phyloP scores from a whole-genome alignment of 2,329 filamentous ascomycete genomes.

The Domatiomyces globalis region DNA sequence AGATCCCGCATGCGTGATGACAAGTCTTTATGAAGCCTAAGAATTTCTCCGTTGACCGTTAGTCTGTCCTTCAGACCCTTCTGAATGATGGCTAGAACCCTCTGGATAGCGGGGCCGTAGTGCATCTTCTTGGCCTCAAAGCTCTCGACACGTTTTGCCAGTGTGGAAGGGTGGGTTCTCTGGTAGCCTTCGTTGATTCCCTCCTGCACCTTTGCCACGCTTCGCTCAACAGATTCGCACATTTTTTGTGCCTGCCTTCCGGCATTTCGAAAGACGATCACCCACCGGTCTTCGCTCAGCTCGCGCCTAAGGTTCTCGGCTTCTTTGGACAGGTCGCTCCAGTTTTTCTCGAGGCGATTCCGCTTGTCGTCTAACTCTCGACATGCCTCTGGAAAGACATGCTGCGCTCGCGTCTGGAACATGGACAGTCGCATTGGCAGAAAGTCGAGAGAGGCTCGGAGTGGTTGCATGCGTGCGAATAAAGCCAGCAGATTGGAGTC shows the following conservation, averaged over 20 bases:
- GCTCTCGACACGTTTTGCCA: slow-evolving; percentile 74
- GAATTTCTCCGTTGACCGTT: slow-evolving; percentile 89
- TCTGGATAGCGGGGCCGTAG: slow-evolving; percentile 83
- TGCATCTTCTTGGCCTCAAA: slow-evolving; percentile 93
- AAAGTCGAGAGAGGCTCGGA: slow-evolving; percentile 87
- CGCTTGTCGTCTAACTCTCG: slow-evolving; percentile 70
- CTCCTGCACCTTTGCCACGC: slow-evolving; percentile 67
- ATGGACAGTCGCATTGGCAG: slow-evolving; percentile 84
- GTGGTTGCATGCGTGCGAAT: slow-evolving; percentile 88
- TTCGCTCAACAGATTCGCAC: slow-evolving; percentile 87
- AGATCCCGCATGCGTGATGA: slow-evolving; percentile 66
- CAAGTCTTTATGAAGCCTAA: slow-evolving; percentile 74
- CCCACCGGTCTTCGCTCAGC: slow-evolving; percentile 88
- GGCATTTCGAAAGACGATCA: slow-evolving; percentile 86
- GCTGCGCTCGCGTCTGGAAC: slow-evolving; percentile 64
- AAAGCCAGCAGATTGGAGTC: slow-evolving; percentile 78
- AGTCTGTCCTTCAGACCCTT: slow-evolving; percentile 91
- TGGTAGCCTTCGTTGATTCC: slow-evolving; percentile 62
- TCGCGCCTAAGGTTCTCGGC: slow-evolving; percentile 81
- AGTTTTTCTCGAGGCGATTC: slow-evolving; percentile 63
- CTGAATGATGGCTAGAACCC: slow-evolving; percentile 82
- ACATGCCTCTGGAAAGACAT: slow-evolving; percentile 76
- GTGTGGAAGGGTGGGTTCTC: slow-evolving; percentile 52
- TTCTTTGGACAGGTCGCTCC: slow-evolving; percentile 77
- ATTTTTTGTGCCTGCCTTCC: slow-evolving; percentile 88